Percentiles rank a stretch among this genome's conserved stretches.
phyloP scores from a whole-genome alignment of 495 filamentous ascomycete species.

The Ramalina peruviana region DNA sequence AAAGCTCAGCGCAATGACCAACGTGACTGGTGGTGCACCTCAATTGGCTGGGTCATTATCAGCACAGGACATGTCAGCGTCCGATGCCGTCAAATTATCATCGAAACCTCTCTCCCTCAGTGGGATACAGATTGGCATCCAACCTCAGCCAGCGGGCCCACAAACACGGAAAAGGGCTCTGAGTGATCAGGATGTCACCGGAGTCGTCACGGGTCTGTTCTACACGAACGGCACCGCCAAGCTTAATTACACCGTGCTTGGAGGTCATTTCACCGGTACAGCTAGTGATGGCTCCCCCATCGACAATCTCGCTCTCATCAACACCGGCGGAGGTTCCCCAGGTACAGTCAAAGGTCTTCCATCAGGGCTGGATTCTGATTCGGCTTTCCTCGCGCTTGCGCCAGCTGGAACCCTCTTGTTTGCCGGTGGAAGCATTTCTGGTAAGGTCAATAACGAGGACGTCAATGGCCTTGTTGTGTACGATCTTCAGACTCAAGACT shows the following conservation, averaged over 20 bases:
- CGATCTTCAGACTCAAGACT: conserved; percentile 49
- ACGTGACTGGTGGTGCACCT: conserved; percentile 43
- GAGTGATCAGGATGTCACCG: conserved; percentile 36
- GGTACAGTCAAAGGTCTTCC: conserved; percentile 53
- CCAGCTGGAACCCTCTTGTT: conserved; percentile 57
- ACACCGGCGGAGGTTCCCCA: conserved; percentile 39
- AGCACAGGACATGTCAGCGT: conserved; percentile 52
- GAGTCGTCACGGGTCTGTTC: conserved; percentile 63
- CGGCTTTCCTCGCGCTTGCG: conserved; percentile 59
- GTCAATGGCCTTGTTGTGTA: conserved; percentile 71
- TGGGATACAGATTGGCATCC: conserved; percentile 48
- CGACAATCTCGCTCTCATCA: conserved; percentile 66
- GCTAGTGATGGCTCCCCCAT: conserved; percentile 55
- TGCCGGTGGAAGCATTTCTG: conserved; percentile 68
- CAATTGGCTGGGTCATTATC: conserved; percentile 68
- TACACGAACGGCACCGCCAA: conserved; percentile 40
- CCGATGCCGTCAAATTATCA: conserved; percentile 52
- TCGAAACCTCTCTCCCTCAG: conserved; percentile 33
- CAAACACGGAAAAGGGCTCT: conserved; percentile 43
- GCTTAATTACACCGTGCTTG: conserved; percentile 74
- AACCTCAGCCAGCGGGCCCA: conserved; percentile 23
- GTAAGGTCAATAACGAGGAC: conserved; percentile 43
- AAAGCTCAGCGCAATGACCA: conserved; percentile 50
- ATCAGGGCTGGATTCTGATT: conserved; percentile 49
- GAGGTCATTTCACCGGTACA: conserved; percentile 69